Evolutionary conservation across 2,329 filamentous ascomycete species (phyloP), one percentile per base, ranked within the genome.

Genomic region (Cordyceps cicadae): DNA sequence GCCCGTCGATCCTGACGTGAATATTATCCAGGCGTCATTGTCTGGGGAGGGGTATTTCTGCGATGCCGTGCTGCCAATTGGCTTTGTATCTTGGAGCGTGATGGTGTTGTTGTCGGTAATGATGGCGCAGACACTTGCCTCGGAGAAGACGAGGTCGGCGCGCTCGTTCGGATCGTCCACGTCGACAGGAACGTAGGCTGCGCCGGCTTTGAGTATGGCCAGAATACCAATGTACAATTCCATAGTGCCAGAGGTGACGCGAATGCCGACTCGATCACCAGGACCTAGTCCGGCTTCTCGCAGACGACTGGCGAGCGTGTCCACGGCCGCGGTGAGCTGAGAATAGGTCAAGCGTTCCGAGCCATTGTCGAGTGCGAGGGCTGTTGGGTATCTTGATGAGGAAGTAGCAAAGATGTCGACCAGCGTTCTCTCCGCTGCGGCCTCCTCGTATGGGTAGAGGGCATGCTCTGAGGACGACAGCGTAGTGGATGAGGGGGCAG

Each of bases 21-120:
- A 67, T 37, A 69, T 68, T 43, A 68, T 64, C 65, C 65, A 67
- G 12, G 65, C 65, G 29, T 67, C 65, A 46, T 67, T 54, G 12
- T 65, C 64, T 9, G 54, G 51, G 1, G 43, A 32, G 7, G 65
- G 65, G 3, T 12, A 7, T 29, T 26, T 45, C 17, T 49, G 54
- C 6, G 59, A 52, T 12, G 43, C 17, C 19, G 50, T 48, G 39
- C 3, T 43, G 26, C 56, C 62, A 5, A 46, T 29, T 2, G 62
- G 46, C 6, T 62, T 41, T 17, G 43, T 19, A 12, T 54, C 41
- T 21, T 54, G 58, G 12, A 49, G 14, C n/a, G 63, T 65, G 19
- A 67, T 57, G 17, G 61, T 64, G 14, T 45, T 60, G 8, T 62
- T 43, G 24, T 67, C 65, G 24, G 62, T 63, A 14, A 66, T 54